Evolutionary conservation across 139 green algal species (phyloP).

Genomic region (Volvox reticuliferus): DNA sequence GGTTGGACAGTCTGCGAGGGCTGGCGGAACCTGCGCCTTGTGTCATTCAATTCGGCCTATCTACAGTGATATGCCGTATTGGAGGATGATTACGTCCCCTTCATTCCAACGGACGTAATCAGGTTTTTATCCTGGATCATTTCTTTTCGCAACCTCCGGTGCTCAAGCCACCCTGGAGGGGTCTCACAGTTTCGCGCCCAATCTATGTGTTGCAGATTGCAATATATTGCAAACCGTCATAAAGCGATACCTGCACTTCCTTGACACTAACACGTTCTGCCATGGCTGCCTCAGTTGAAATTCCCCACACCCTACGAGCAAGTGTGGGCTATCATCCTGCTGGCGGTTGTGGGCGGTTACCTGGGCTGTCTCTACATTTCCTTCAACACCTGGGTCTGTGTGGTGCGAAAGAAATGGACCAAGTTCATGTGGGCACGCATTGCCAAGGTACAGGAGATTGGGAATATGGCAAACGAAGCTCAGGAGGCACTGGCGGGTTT

Average conservation of each 20-base stretch:
- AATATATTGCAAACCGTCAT: background rate
- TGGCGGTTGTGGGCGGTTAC: conserved; percentile 64
- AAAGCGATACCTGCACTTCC: background rate
- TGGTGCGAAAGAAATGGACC: conserved; percentile 69
- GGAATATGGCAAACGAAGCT: background rate
- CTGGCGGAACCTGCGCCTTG: no score
- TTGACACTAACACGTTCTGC: no score
- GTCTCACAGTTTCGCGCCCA: no score
- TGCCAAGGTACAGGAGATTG: conserved; percentile 48
- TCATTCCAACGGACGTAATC: no score
- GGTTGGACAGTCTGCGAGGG: no score
- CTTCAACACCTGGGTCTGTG: conserved; percentile 78
- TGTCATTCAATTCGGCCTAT: no score
- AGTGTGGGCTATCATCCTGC: conserved; percentile 61
- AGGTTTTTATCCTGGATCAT: no score
- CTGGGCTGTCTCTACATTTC: conserved; percentile 64
- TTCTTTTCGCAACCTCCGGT: no score
- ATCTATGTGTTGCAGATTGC: no score
- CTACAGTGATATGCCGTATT: no score
- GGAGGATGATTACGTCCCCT: no score
- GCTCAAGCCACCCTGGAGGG: no score
- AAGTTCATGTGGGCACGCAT: conserved; percentile 62
- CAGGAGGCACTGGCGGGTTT: background rate
- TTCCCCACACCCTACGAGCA: conserved; percentile 51
- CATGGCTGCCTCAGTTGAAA: background rate